Percentiles rank a stretch among this genome's conserved stretches.
These are phyloP conservation scores for Cercospora sp. DNA, from an alignment of 2,329 filamentous ascomycete genomes.

Conservation along the genomic window DNA sequence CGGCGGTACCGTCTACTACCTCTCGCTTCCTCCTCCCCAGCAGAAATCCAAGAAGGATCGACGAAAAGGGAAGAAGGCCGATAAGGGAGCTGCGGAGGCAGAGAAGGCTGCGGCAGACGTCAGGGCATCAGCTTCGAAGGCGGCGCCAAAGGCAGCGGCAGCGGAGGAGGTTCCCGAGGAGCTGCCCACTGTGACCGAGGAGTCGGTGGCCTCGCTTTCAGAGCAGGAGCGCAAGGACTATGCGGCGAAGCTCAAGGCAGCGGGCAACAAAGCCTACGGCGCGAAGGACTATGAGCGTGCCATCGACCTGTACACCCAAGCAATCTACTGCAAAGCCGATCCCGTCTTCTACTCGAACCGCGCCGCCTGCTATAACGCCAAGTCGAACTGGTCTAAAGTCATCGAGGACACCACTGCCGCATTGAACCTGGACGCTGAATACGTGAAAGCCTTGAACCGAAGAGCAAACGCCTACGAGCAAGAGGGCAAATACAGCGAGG, in stretches of 20 bases:
- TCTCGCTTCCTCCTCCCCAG: slow-evolving; percentile 51
- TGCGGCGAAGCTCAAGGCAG: slow-evolving; percentile 88
- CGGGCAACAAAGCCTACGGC: slow-evolving; percentile 94
- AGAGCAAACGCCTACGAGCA: slow-evolving; percentile 96
- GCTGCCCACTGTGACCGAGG: slow-evolving; percentile 52
- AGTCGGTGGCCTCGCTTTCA: slow-evolving; percentile 45
- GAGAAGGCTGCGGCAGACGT: slow-evolving; percentile 29
- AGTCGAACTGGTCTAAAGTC: slow-evolving; percentile 91
- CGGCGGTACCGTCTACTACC: slow-evolving; percentile 90
- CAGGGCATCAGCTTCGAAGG: slow-evolving; percentile 20
- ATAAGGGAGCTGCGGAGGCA: slow-evolving; percentile 51
- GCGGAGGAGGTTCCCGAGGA: slow-evolving; percentile 46
- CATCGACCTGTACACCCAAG: slow-evolving; percentile 92
- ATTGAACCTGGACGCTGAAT: slow-evolving; percentile 88
- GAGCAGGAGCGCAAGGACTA: slow-evolving; percentile 77
- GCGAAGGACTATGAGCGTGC: slow-evolving; percentile 90
- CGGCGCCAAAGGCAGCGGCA: slow-evolving; percentile 35
- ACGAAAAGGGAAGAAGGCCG: slow-evolving; percentile 78
- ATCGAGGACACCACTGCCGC: slow-evolving; percentile 96
- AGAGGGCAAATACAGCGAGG: slow-evolving; percentile 85
- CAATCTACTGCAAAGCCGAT: slow-evolving; percentile 94
- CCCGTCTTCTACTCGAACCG: slow-evolving; percentile 99
- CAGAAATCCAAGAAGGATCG: slow-evolving; percentile 81
- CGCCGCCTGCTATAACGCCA: slow-evolving; percentile 93
- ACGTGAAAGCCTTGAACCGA: slow-evolving; percentile 96